Evolutionary conservation across 495 filamentous ascomycete genomes (phyloP), one percentile per base, ranked within the genome.

Genomic region (Neurospora tetraspora): DNA sequence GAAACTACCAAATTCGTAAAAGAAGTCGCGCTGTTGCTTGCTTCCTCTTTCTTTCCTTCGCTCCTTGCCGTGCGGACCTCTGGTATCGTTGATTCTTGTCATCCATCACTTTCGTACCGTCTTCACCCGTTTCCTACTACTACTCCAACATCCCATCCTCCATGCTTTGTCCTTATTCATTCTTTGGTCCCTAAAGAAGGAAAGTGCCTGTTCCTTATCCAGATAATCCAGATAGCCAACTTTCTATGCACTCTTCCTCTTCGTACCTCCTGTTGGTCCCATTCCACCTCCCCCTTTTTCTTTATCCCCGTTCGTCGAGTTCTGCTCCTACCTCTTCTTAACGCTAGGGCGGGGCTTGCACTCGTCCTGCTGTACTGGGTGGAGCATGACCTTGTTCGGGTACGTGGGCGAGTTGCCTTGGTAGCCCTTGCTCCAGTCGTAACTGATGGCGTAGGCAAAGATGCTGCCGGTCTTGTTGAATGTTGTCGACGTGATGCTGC

Each of bases 341-440:
- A 78, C 73, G 42, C 76, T 80, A 14, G 81, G 81, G 14, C 81
- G 76, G 20, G 81, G 81, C 77, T 83, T 83, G 78, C 81, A 83
- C 74, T 97, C 94, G 76, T 97, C 94, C 14, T 84, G 86, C 59
- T 83, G 84, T 10, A 98, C 90, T 3, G 91, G 90, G 83, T 98
- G 95, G 77, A 98, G 85, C 93, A 96, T 96, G 69, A 98, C 89
- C 85, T 95, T 97, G 81, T 90, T 97, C 14, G 90, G 85, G 61
- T 88, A 87, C 74, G 88, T 83, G 39, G 87, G 88, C 42, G 81
- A 94, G 80, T 97, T 97, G 65, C 81, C 86, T 20, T 88, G 86
- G 84, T 91, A 95, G 9, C 95, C 95, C 81, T 95, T 96, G 81
- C 92, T 94, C 95, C 95, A 98, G 83, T 98, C 95, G 78, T 98